Evolutionary conservation across 352 stramenopile species (phyloP), one percentile per base, ranked within the genome.

Genomic region (Pythium dissotocum): DNA sequence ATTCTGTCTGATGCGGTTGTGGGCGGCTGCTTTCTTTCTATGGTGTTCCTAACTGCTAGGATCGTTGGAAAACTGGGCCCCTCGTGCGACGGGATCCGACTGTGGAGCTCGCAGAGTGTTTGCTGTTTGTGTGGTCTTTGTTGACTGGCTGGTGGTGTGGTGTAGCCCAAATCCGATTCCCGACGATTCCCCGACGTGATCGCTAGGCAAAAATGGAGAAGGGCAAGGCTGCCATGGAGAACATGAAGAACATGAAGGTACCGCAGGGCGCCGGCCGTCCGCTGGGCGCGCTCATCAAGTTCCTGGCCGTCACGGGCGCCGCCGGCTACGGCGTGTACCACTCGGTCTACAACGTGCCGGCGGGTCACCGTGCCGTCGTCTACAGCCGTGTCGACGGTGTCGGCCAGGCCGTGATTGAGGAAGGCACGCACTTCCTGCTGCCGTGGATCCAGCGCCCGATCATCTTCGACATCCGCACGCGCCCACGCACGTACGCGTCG

Each of bases 371-470:
- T 72, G 90, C 87, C n/a, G 75, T 97, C 24, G 83, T 97, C 57
- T 97, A 96, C 82, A 96, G 87, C 76, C 88, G 90, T 75, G 52
- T 97, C n/a, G 85, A 93, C 52, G 90, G 90, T 59, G 86, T 97
- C 12, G 76, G 88, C 52, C 71, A 92, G 53, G 75, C 79, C 36
- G 76, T 90, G 59, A 89, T 96, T 38, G 84, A 90, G 59, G 94
- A 99, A 88, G 97, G 97, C 75, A 96, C 98, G 72, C 97, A 99
- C 82, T 98, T 99, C 58, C 78, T 98, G 56, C 77, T 99, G 57
- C 98, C 98, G n/a, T 99, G 97, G 95, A 88, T 99, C 44, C 95
- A 99, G 84, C 92, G 95, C 66, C 95, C 97, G 30, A 91, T 98
- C 38, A 93, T 99, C 72, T 99, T 98, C 68, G 94, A 98, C 69